Percentiles rank a stretch among this genome's conserved stretches.
Evolutionary conservation across 2,329 filamentous ascomycete species (phyloP).

Genomic region (Aspergillus calidoustus): DNA sequence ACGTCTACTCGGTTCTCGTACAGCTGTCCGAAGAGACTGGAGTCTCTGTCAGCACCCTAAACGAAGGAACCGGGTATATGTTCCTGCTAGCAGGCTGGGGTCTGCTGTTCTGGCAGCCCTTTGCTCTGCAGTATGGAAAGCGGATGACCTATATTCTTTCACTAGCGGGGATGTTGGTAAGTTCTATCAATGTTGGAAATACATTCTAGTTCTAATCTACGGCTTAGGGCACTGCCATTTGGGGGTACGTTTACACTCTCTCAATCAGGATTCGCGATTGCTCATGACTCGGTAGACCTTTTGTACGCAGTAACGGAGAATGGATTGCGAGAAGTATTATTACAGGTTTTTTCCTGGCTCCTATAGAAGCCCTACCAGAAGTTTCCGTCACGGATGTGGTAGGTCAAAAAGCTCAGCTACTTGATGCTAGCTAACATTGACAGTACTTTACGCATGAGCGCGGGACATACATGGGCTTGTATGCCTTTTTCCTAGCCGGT

Average conservation of each 20-base stretch:
- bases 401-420: constrained; percentile 17
- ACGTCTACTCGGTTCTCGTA: constrained; percentile 46
- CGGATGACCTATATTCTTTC: constrained; percentile 42
- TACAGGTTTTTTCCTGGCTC: constrained; percentile 46
- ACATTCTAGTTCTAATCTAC: no score
- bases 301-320: constrained; percentile 39
- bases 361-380: constrained; percentile 49
- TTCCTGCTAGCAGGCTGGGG: constrained; percentile 53
- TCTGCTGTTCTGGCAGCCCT: constrained; percentile 53
- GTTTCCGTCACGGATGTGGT: constrained; percentile 49
- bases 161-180: constrained; percentile 37
- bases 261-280: not conserved
- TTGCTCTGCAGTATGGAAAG: constrained; percentile 52
- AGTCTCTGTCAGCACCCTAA: constrained; percentile 39
- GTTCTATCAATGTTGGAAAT: constrained; percentile 6
- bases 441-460: constrained; percentile 51
- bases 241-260: constrained; percentile 33
- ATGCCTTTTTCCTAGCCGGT: constrained; percentile 46
- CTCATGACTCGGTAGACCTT: constrained; percentile 30
- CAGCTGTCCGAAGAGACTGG: constrained; percentile 43
- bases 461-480: constrained; percentile 47
- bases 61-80: constrained; percentile 46
- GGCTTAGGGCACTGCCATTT: constrained; percentile 33
- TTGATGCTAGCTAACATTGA: not conserved
- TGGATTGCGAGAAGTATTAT: constrained; percentile 47